Percentiles rank a stretch among this genome's conserved stretches.
Conservation (phyloP, 345 rosid genomes). For the Physaria fendleri region DNA sequence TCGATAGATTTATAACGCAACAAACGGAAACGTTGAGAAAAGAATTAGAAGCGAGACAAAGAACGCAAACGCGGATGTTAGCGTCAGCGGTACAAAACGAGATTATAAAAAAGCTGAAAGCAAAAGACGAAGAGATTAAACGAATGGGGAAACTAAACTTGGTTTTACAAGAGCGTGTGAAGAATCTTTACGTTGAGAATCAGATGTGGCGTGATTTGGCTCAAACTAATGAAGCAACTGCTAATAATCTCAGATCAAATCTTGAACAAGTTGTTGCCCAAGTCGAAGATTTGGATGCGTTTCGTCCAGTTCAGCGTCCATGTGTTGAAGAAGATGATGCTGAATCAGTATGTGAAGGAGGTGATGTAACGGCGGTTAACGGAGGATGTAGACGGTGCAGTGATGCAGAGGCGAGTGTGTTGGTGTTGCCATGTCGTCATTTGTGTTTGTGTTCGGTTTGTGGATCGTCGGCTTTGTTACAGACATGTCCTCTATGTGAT, state of each 20-base stretch:
- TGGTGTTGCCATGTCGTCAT: slow-evolving; percentile 86
- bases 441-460: slow-evolving; percentile 69
- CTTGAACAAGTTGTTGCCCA: slow-evolving; percentile 63
- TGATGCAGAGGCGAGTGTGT: slow-evolving; percentile 51
- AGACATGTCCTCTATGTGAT: slow-evolving; percentile 47
- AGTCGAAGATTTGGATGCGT: slow-evolving; percentile 48
- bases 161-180: slow-evolving; percentile 68
- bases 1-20: slow-evolving; percentile 44
- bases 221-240: slow-evolving; percentile 62
- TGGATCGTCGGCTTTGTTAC: slow-evolving; percentile 50
- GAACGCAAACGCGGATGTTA: slow-evolving; percentile 48
- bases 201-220: slow-evolving; percentile 71
- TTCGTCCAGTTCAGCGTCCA: slow-evolving; percentile 28
- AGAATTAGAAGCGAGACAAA: slow-evolving; percentile 56
- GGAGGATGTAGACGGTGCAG: slow-evolving; percentile 53
- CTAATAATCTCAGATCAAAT: slow-evolving; percentile 50
- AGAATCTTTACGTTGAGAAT: slow-evolving; percentile 51
- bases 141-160: slow-evolving; percentile 55
- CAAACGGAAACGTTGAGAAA: slow-evolving; percentile 52
- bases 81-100: slow-evolving; percentile 42
- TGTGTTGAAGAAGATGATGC: slow-evolving; percentile 41
- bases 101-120: slow-evolving; percentile 38
- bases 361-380: not conserved
- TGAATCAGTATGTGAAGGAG: slow-evolving; percentile 50
- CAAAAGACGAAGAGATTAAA: slow-evolving; percentile 69